Base-by-base conservation (phyloP, 148 eudicot genomes). In the Chenopodium suecicum region DNA sequence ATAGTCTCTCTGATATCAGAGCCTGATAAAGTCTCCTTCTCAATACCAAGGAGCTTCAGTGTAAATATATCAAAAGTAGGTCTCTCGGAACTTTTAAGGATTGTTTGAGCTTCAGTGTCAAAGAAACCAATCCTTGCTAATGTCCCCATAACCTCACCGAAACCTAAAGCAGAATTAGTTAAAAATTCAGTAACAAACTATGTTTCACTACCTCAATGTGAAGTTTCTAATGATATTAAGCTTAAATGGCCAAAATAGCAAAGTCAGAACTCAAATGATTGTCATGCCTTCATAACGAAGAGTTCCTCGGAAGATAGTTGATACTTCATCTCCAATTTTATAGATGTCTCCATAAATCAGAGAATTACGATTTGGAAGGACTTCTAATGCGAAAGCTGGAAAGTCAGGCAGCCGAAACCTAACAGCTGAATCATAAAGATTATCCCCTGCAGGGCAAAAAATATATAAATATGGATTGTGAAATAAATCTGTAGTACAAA, bases 311-410 rank as follows among this genome's bases (percentile, higher is more conserved):
- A 94, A 97, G 80, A 97, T 87, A 52, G 99, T 92, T 31, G 89
- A 89, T 32, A 98, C 99, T 88, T 97, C 99, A 67, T 85, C 85
- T 52, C 84, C 82, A 63, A 97, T 92, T 63, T 91, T 93, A 82
- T 97, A 97, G 56, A 94, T 78, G 79, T 96, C 94, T 47, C 97
- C 98, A 83, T 92, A 96, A 64, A 92, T 83, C 65, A 96, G 87
- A 79, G 99, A 96, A 81, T 96, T 83, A 64, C 99, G 94, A 86
- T 96, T 96, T n/a, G 99, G 99, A 71, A 96, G 94, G 69, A 92
- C 92, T 83, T 97, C 99, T 83, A 97, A 76, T 46, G 99, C 94
- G 82, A 97, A 94, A 79, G 99, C 99, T 82, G 99, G 99, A 82
- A 90, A 89, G 78, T 91, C 89, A 78, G 98, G 92, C 78, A 97